A percentile compares a stretch with the other conserved stretches of the same genome.
These are phyloP conservation scores for Ilex aquifolium DNA, from an alignment of 257 asterid genomes.

Conservation along the genomic window DNA sequence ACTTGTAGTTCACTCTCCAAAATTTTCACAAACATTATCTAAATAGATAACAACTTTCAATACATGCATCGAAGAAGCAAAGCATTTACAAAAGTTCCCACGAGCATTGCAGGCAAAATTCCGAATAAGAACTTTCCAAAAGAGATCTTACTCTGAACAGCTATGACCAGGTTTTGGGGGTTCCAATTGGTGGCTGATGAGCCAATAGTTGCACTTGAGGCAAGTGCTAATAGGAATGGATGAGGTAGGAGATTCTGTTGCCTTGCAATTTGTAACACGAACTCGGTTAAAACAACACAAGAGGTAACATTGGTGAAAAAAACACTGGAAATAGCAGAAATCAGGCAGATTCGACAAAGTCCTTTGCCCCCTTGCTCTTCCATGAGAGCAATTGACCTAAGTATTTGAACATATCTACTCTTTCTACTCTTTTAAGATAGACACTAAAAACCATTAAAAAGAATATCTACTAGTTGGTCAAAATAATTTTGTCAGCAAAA, in stretches of 20 bases:
- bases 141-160: constrained; percentile 55
- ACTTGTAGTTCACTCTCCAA: too few relatives aligned
- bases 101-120: constrained; percentile 66
- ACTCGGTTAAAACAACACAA: constrained; percentile 84
- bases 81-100: constrained; percentile 58
- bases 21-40: too few relatives aligned
- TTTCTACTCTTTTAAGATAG: constrained; percentile 77
- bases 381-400: constrained; percentile 69
- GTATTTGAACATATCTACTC: constrained; percentile 85
- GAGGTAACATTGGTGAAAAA: constrained; percentile 87
- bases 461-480: too few relatives aligned
- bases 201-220: constrained; percentile 88
- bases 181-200: constrained; percentile 94
- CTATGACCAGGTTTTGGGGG: constrained; percentile 90
- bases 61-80: constrained; percentile 55
- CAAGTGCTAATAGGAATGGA: constrained; percentile 79
- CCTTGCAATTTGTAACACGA: constrained; percentile 70
- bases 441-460: constrained; percentile 86
- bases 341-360: constrained; percentile 71
- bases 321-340: constrained; percentile 80
- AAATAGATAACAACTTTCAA: constrained; percentile 64
- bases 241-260: constrained; percentile 89
- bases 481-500: too few relatives aligned
- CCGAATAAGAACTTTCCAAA: constrained; percentile 67
- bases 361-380: constrained; percentile 74